Evolutionary conservation across 495 filamentous ascomycete species (phyloP).

Genomic region (Aspergillus nidulans): DNA sequence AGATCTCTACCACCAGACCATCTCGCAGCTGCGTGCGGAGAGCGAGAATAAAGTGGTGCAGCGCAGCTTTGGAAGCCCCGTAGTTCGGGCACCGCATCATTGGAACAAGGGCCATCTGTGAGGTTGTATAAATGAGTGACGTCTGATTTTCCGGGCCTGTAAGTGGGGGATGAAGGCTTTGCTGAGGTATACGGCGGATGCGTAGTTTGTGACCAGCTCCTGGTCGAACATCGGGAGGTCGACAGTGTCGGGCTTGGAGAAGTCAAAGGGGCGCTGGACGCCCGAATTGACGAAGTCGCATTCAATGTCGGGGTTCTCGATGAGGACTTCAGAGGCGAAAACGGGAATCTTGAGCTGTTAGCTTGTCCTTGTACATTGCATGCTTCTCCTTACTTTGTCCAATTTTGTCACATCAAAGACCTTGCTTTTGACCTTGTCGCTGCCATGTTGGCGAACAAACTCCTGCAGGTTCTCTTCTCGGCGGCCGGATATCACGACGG

Average conservation of each 20-base stretch:
- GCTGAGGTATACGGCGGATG: slow-evolving; percentile 55
- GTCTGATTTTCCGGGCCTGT: slow-evolving; percentile 32
- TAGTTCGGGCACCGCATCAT: slow-evolving; percentile 42
- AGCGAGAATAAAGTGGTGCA: slow-evolving; percentile 49
- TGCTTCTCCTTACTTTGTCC: slow-evolving; percentile 38
- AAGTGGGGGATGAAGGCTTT: slow-evolving; percentile 63
- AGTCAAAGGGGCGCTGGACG: slow-evolving; percentile 49
- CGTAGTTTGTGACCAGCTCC: slow-evolving; percentile 67
- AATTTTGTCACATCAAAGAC: slow-evolving; percentile 63
- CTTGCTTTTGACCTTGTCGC: slow-evolving; percentile 47
- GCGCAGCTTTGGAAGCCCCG: slow-evolving; percentile 45
- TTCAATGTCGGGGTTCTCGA: slow-evolving; percentile 50
- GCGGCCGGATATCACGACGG: slow-evolving; percentile 60
- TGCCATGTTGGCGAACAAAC: slow-evolving; percentile 56
- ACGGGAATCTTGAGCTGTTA: slow-evolving; percentile 20
- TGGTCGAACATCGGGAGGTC: slow-evolving; percentile 49
- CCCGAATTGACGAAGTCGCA: slow-evolving; percentile 40
- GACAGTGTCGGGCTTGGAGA: slow-evolving; percentile 47
- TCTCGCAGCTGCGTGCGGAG: slow-evolving; percentile 58
- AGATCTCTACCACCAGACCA: slow-evolving; percentile 56
- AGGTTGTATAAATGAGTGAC: slow-evolving; percentile 39
- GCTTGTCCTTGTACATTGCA: background rate
- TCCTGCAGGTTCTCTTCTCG: slow-evolving; percentile 61
- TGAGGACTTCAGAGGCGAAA: slow-evolving; percentile 39
- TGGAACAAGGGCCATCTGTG: slow-evolving; percentile 42